Evolutionary conservation across 2,329 filamentous ascomycete genomes (phyloP).

Genomic region (Stachybotrys chartarum): DNA sequence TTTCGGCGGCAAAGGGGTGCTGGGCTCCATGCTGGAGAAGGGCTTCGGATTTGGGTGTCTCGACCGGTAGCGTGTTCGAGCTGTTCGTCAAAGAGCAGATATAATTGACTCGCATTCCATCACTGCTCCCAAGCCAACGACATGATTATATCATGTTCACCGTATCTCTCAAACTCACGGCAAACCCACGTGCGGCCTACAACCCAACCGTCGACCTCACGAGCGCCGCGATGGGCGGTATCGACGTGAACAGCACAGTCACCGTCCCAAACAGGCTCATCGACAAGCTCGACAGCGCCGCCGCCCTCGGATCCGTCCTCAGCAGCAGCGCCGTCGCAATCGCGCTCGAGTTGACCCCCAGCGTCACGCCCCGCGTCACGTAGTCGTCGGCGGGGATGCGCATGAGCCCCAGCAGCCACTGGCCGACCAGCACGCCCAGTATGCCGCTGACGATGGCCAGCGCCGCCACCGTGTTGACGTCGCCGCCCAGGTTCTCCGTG

Average conservation of each 20-base stretch:
- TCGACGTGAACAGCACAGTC: conserved; percentile 50
- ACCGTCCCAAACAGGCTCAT: conserved; percentile 57
- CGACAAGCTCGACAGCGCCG: conserved; percentile 50
- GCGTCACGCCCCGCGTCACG: conserved; percentile 52
- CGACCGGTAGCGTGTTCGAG: too few relatives aligned
- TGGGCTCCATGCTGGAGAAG: too few relatives aligned
- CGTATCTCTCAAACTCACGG: too few relatives aligned
- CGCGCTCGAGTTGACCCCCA: conserved; percentile 54
- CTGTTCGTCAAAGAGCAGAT: too few relatives aligned
- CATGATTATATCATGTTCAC: too few relatives aligned
- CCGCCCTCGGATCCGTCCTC: conserved; percentile 48
- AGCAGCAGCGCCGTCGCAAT: conserved; percentile 52
- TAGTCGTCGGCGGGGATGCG: conserved; percentile 54
- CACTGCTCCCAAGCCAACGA: too few relatives aligned
- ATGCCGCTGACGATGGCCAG: conserved; percentile 54
- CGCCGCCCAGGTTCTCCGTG: conserved; percentile 48
- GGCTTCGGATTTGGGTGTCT: too few relatives aligned
- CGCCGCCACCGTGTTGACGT: conserved; percentile 47
- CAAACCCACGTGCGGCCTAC: conserved; percentile 5
- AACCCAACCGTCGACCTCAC: conserved; percentile 41
- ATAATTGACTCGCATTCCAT: too few relatives aligned
- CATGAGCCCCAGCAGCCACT: conserved; percentile 37
- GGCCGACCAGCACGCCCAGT: conserved; percentile 48
- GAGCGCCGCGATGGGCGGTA: conserved; percentile 42
- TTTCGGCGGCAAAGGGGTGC: too few relatives aligned